A percentile compares a stretch with the other conserved stretches of the same genome.
phyloP scores from a whole-genome alignment of 2,329 filamentous ascomycete genomes.

The Trichophyton mentagrophytes region DNA sequence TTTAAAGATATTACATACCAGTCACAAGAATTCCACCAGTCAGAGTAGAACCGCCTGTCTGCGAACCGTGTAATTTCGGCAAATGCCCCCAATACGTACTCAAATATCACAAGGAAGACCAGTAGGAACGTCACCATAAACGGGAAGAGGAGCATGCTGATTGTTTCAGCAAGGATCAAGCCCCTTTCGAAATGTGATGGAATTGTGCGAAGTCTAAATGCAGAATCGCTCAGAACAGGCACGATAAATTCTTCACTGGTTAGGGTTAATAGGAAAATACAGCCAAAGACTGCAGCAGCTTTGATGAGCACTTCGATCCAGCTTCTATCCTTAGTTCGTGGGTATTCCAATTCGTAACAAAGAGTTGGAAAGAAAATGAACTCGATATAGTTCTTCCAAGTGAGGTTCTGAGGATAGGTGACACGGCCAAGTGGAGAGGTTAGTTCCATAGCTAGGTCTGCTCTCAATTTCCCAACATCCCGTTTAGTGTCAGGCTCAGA shows the following conservation, averaged over 20 bases:
- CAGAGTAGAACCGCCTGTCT: constrained; percentile 81
- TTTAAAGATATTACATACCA: constrained; percentile 22
- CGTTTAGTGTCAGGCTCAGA: constrained; percentile 26
- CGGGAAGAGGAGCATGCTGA: constrained; percentile 83
- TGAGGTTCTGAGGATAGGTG: constrained; percentile 83
- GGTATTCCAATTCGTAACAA: constrained; percentile 96
- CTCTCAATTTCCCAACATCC: constrained; percentile 57
- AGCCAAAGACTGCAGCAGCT: constrained; percentile 79
- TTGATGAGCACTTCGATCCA: constrained; percentile 77
- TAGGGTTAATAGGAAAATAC: constrained; percentile 86
- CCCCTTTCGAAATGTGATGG: constrained; percentile 49
- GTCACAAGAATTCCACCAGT: constrained; percentile 53
- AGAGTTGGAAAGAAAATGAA: constrained; percentile 86
- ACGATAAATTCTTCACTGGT: constrained; percentile 92
- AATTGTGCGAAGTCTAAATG: constrained; percentile 38
- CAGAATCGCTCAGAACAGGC: constrained; percentile 68
- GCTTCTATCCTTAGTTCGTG: constrained; percentile 59
- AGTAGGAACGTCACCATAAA: constrained; percentile 94
- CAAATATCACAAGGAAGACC: constrained; percentile 96
- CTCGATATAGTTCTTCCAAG: constrained; percentile 67
- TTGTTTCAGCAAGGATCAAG: constrained; percentile 76
- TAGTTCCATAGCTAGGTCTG: constrained; percentile 79
- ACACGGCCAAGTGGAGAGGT: constrained; percentile 81
- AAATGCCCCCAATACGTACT: constrained; percentile 88
- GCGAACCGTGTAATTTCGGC: constrained; percentile 89